A percentile compares a stretch with the other conserved stretches of the same genome.
phyloP scores from a whole-genome alignment of 208 protist species.

The Wallacemonas sp. region DNA sequence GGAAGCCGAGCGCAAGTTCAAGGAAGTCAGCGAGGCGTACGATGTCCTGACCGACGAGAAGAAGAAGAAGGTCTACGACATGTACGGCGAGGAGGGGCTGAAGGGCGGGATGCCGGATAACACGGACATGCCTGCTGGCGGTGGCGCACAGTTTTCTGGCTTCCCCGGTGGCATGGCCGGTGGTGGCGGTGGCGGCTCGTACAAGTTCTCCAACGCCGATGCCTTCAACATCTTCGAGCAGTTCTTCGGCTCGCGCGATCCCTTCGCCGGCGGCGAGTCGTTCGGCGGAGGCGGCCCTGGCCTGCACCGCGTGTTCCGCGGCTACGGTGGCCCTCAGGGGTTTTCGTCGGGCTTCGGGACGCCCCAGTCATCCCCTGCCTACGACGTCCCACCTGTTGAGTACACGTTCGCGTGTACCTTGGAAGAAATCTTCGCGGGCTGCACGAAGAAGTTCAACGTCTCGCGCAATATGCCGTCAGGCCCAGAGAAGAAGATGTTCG shows the following conservation, averaged over 20 bases:
- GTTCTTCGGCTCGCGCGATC: slow-evolving; percentile 81
- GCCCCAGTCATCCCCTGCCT: slow-evolving; percentile 84
- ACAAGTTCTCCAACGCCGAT: slow-evolving; percentile 75
- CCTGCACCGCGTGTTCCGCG: slow-evolving; percentile 81
- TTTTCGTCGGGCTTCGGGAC: slow-evolving; percentile 75
- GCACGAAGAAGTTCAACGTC: slow-evolving; percentile 94
- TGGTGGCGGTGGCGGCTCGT: slow-evolving; percentile 33
- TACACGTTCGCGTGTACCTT: slow-evolving; percentile 94
- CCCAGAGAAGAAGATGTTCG: slow-evolving; percentile 87
- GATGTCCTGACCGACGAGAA: slow-evolving; percentile 96
- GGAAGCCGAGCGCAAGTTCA: slow-evolving; percentile 90
- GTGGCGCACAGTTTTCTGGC: slow-evolving; percentile 54
- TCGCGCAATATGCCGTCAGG: slow-evolving; percentile 79
- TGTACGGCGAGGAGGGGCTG: slow-evolving; percentile 96
- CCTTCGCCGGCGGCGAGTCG: slow-evolving; percentile 80
- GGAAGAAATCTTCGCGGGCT: slow-evolving; percentile 98
- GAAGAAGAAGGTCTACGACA: slow-evolving; percentile 98
- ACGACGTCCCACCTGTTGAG: slow-evolving; percentile 86
- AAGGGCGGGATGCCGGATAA: slow-evolving; percentile 79
- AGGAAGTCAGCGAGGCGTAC: slow-evolving; percentile 96
- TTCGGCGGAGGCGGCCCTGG: slow-evolving; percentile 86
- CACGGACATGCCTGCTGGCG: slow-evolving; percentile 39
- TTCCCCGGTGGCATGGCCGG: slow-evolving; percentile 55
- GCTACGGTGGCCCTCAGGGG: slow-evolving; percentile 77
- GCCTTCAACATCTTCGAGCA: slow-evolving; percentile 90